phyloP scores from a whole-genome alignment of 2,329 filamentous ascomycete genomes.

The Spiromastix sp. region DNA sequence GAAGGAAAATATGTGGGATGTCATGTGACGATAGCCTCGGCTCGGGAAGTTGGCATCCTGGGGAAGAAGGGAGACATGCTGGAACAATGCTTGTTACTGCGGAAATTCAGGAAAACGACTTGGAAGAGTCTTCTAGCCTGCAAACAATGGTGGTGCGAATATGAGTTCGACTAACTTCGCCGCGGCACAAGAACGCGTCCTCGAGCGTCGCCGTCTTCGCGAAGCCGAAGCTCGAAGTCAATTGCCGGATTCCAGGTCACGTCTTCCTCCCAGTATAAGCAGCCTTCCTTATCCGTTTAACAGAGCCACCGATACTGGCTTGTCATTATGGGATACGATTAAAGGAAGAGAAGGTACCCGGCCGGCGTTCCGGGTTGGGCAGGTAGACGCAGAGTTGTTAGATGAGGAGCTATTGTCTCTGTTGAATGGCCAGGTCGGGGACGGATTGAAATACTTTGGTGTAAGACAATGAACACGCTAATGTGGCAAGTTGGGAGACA shows the following conservation, averaged over 20 bases:
- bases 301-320: constrained; percentile 33
- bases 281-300: constrained; percentile 55
- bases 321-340: constrained; percentile 58
- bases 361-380: constrained; percentile 84
- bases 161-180: constrained; percentile 64
- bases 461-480: constrained; percentile 42
- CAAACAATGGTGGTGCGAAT: constrained; percentile 28
- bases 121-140: too few relatives aligned
- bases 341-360: constrained; percentile 66
- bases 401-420: constrained; percentile 88
- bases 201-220: constrained; percentile 67
- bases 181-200: constrained; percentile 78
- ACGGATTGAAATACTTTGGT: constrained; percentile 79
- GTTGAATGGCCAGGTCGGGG: constrained; percentile 73
- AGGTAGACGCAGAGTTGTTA: constrained; percentile 89
- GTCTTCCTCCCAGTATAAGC: constrained; percentile 43
- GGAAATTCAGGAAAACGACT: too few relatives aligned
- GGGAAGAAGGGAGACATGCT: too few relatives aligned
- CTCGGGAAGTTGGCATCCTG: too few relatives aligned
- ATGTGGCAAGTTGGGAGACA: too few relatives aligned
- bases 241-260: constrained; percentile 37
- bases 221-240: constrained; percentile 55
- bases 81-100: too few relatives aligned
- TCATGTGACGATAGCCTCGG: too few relatives aligned
- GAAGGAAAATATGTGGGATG: too few relatives aligned